A percentile compares a stretch with the other conserved stretches of the same genome.
Evolutionary conservation across 352 stramenopile species (phyloP).

Genomic region (Blastocystis sp.): DNA sequence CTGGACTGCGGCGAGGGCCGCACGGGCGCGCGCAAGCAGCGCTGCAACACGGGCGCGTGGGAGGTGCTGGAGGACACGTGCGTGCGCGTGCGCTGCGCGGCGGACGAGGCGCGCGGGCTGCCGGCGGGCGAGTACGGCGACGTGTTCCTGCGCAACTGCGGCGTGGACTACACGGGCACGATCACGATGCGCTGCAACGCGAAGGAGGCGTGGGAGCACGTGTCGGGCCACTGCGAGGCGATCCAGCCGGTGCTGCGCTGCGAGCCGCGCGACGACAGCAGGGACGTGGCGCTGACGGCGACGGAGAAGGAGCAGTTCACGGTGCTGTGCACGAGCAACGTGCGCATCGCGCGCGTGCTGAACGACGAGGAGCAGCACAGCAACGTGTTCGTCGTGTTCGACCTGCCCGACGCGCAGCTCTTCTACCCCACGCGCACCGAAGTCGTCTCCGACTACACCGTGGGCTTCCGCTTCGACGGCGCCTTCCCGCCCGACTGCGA

Average conservation of each 20-base stretch:
- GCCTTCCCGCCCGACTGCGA: slow-evolving; percentile 6
- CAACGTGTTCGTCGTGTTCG: slow-evolving; percentile 26
- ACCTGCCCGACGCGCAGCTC: not conserved
- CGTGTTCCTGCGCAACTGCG: not conserved
- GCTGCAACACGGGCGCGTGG: slow-evolving; percentile 8
- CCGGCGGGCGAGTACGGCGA: not conserved
- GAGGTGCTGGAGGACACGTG: not conserved
- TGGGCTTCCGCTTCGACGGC: slow-evolving; percentile 9
- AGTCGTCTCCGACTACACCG: slow-evolving; percentile 11
- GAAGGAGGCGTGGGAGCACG: slow-evolving; percentile 16
- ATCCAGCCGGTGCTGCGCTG: not conserved
- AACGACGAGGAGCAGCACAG: slow-evolving; percentile 19
- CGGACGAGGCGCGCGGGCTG: not conserved
- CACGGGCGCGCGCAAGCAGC: not conserved
- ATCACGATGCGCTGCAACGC: slow-evolving; percentile 1
- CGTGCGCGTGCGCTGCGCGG: not conserved
- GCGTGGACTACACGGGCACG: slow-evolving; percentile 42
- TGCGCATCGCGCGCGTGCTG: slow-evolving; percentile 16
- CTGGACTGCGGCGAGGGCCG: not conserved
- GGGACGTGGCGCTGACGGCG: not conserved
- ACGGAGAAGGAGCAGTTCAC: not conserved
- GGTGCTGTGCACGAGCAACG: slow-evolving; percentile 29
- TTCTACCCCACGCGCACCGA: not conserved
- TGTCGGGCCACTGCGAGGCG: not conserved
- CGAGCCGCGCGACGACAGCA: not conserved